These are phyloP conservation scores for Astraeus odoratus DNA, from an alignment of 768 basidiomycete species.

Conservation along the genomic window DNA sequence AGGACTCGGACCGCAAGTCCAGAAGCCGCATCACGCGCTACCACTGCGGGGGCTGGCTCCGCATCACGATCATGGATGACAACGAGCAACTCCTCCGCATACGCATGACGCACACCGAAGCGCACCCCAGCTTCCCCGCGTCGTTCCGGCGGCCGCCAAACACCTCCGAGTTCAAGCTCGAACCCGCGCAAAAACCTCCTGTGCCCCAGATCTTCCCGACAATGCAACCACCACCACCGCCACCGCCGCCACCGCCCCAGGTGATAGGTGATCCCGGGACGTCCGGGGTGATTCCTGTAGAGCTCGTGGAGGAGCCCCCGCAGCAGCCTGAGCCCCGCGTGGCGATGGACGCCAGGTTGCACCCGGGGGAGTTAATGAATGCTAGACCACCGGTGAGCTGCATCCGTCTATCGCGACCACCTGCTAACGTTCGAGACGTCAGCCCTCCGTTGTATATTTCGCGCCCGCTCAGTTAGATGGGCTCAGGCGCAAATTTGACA, in stretches of 20 bases:
- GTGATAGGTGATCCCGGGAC: not conserved
- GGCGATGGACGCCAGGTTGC: conserved; percentile 11
- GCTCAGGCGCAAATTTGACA: conserved; percentile 25
- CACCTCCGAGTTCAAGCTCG: conserved; percentile 28
- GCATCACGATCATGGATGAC: conserved; percentile 31
- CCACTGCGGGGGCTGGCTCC: conserved; percentile 29
- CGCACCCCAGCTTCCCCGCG: conserved; percentile 26
- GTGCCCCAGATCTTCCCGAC: conserved; percentile 4
- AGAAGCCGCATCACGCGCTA: conserved; percentile 28
- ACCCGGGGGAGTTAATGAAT: conserved; percentile 15
- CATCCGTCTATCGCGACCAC: not conserved
- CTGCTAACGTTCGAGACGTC: conserved; percentile 1
- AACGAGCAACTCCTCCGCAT: conserved; percentile 29
- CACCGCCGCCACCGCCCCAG: not conserved
- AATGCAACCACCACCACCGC: conserved; percentile 6
- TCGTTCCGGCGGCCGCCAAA: conserved; percentile 28
- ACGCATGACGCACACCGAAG: conserved; percentile 30
- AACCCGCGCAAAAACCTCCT: conserved; percentile 20
- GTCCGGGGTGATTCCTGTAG: not conserved
- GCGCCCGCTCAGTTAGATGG: conserved; percentile 25
- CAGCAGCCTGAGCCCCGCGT: conserved; percentile 15
- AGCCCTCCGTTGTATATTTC: conserved; percentile 25
- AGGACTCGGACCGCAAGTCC: conserved; percentile 28
- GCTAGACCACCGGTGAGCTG: conserved; percentile 12
- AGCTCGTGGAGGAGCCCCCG: conserved; percentile 3